Conservation (phyloP, 805 yeast species). For the Kodamaea fukazawae region DNA sequence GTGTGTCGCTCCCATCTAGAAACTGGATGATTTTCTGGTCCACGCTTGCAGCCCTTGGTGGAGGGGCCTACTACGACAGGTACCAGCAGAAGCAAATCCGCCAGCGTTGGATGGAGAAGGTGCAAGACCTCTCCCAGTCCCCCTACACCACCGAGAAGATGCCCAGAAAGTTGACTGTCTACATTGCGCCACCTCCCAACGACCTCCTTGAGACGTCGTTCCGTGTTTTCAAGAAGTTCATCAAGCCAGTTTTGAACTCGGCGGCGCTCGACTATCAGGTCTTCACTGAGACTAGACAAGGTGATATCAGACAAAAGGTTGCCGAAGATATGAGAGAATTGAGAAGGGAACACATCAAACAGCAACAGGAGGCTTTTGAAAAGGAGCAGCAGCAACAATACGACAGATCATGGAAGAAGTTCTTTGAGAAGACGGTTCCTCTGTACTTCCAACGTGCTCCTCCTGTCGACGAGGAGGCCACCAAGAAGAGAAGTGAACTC, state of each 20-base stretch:
- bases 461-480: slow-evolving; percentile 23
- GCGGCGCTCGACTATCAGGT: slow-evolving; percentile 84
- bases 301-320: slow-evolving; percentile 76
- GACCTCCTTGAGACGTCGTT: slow-evolving; percentile 77
- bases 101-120: slow-evolving; percentile 59
- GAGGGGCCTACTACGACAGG: slow-evolving; percentile 80
- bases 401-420: slow-evolving; percentile 28
- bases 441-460: slow-evolving; percentile 8
- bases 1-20: slow-evolving; percentile 76
- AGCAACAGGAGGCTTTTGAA: slow-evolving; percentile 10
- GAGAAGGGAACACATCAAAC: slow-evolving; percentile 42
- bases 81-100: slow-evolving; percentile 66
- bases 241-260: slow-evolving; percentile 82
- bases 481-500: slow-evolving; percentile 30
- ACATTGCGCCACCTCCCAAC: slow-evolving; percentile 95
- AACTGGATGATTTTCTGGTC: slow-evolving; percentile 93
- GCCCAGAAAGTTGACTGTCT: slow-evolving; percentile 77
- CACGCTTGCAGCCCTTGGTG: slow-evolving; percentile 59
- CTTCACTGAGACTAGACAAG: slow-evolving; percentile 77
- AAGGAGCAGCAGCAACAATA: slow-evolving; percentile 10
- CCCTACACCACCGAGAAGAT: slow-evolving; percentile 44
- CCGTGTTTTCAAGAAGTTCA: slow-evolving; percentile 68
- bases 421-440: slow-evolving; percentile 20
- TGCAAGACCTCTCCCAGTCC: slow-evolving; percentile 50
- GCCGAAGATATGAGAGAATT: slow-evolving; percentile 77